These are phyloP conservation scores for Pseudogymnoascus sp. DNA, from an alignment of 2,329 filamentous ascomycete species.

Conservation along the genomic window DNA sequence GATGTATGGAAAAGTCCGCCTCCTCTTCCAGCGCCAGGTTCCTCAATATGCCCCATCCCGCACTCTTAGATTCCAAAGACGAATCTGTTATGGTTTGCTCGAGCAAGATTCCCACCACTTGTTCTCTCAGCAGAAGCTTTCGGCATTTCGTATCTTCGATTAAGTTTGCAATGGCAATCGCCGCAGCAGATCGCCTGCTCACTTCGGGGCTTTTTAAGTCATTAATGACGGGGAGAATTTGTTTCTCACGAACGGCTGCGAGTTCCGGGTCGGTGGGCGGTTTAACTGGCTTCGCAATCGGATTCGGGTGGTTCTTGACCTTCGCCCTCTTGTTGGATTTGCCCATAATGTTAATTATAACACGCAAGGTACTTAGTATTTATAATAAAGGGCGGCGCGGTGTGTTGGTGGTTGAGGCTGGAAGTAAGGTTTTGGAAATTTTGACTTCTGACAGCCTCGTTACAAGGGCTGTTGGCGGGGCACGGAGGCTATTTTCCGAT, in stretches of 20 bases:
- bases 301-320: constrained; percentile 46
- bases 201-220: constrained; percentile 54
- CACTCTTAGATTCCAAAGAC: constrained; percentile 55
- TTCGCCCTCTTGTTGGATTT: constrained; percentile 51
- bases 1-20: constrained; percentile 58
- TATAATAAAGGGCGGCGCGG: background rate
- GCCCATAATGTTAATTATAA: constrained; percentile 39
- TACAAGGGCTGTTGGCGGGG: background rate
- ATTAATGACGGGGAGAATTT: constrained; percentile 56
- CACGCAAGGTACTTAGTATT: background rate
- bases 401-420: background rate
- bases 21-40: constrained; percentile 58
- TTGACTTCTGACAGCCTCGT: constrained; percentile 8
- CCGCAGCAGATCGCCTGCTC: constrained; percentile 53
- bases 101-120: constrained; percentile 57
- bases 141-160: constrained; percentile 56
- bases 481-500: constrained; percentile 2
- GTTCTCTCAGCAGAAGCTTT: constrained; percentile 59
- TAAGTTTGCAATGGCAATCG: constrained; percentile 53
- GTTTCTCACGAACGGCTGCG: constrained; percentile 54
- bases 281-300: constrained; percentile 52
- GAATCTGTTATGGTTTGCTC: constrained; percentile 59
- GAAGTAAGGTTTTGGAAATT: constrained; percentile 8
- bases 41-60: constrained; percentile 61
- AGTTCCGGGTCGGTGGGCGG: constrained; percentile 58